A percentile compares a stretch with the other conserved stretches of the same genome.
These are phyloP conservation scores for Sesbania bispinosa DNA, from an alignment of 306 rosid species.

Conservation along the genomic window DNA sequence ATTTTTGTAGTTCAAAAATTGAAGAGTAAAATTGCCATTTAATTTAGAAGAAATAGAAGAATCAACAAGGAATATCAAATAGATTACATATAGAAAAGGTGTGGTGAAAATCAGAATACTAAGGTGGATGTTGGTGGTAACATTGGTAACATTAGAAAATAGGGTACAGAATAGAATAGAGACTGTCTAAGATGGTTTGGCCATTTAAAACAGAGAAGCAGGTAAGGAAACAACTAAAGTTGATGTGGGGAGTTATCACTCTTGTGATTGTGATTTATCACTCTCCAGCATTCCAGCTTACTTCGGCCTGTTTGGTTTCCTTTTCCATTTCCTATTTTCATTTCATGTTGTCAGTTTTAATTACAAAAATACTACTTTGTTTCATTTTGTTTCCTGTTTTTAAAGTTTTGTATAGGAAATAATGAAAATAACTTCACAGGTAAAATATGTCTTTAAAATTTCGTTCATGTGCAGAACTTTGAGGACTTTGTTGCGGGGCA, in stretches of 20 bases:
- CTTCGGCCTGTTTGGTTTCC: too few relatives aligned
- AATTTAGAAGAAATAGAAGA: too few relatives aligned
- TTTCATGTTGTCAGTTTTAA: too few relatives aligned
- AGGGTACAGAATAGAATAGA: not conserved
- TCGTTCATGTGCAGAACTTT: slow-evolving; percentile 58
- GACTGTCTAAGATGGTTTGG: not conserved
- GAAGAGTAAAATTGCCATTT: not conserved
- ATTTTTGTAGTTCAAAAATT: not conserved
- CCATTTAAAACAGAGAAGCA: not conserved
- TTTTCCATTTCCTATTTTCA: too few relatives aligned
- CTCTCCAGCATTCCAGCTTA: too few relatives aligned
- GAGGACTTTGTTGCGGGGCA: slow-evolving; percentile 63
- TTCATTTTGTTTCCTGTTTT: too few relatives aligned
- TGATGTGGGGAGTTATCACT: not conserved
- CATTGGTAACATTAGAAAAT: not conserved
- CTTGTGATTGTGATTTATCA: too few relatives aligned
- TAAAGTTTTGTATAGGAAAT: too few relatives aligned
- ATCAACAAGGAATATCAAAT: not conserved
- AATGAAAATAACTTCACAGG: too few relatives aligned
- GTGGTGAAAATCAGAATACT: not conserved
- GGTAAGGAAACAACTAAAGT: not conserved
- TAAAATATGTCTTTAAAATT: too few relatives aligned
- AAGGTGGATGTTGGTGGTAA: not conserved
- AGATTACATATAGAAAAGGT: not conserved
- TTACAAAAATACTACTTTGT: too few relatives aligned